phyloP scores from a whole-genome alignment of 176 grass and related monocot species.

The Sorghum bicolor region Sorghum_bicolor_NCBIv3 NC_012873.2:61317001-61317500 shows the following conservation, averaged over 20 bases:
- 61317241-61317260: neutral
- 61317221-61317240: neutral
- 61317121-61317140: conserved; percentile 81
- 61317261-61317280: neutral
- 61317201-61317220: neutral
- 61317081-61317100: conserved; percentile 95
- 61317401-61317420: conserved; percentile 16
- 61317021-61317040: conserved; percentile 40
- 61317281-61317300: neutral
- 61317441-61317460: conserved; percentile 69
- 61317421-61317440: conserved; percentile 60
- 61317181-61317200: neutral
- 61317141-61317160: conserved; percentile 52
- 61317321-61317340: conserved; percentile 54
- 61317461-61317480: conserved; percentile 67
- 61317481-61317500: conserved; percentile 72
- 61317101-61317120: conserved; percentile 72
- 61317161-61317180: conserved; percentile 62
- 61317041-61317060: conserved; percentile 49
- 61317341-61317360: conserved; percentile 39
- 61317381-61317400: neutral
- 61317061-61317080: conserved; percentile 70
- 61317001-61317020: conserved; percentile 49
- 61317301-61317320: neutral
- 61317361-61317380: conserved; percentile 10